Conservation (phyloP, 768 basidiomycete species). For the Pulveroboletus sp. region DNA sequence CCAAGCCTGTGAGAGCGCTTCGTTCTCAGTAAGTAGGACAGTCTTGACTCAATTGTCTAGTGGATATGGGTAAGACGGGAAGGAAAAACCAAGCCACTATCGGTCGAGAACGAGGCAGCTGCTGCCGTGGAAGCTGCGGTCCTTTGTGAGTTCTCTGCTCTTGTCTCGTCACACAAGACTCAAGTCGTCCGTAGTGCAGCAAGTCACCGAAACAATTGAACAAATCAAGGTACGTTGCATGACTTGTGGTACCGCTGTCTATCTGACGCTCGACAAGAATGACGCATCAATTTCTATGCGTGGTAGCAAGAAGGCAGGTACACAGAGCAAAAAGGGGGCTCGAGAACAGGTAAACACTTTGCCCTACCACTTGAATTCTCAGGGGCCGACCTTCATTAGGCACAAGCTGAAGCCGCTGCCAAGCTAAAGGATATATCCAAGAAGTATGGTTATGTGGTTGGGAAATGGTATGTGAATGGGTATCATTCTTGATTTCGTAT, state of each 20-base stretch:
- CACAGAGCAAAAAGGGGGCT: slow-evolving; percentile 70
- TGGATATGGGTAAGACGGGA: slow-evolving; percentile 59
- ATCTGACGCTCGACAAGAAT: slow-evolving; percentile 38
- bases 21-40: background rate
- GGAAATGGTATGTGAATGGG: slow-evolving; percentile 55
- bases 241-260: background rate
- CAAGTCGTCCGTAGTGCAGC: slow-evolving; percentile 41
- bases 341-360: slow-evolving; percentile 52
- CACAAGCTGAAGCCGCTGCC: slow-evolving; percentile 53
- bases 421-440: slow-evolving; percentile 58
- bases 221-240: slow-evolving; percentile 46
- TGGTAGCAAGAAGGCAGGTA: slow-evolving; percentile 66
- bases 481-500: background rate
- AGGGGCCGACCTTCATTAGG: slow-evolving; percentile 33
- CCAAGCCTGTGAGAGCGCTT: slow-evolving; percentile 53
- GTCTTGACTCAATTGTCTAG: slow-evolving; percentile 28
- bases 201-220: slow-evolving; percentile 53
- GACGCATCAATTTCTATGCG: slow-evolving; percentile 62
- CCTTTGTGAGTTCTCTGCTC: slow-evolving; percentile 34
- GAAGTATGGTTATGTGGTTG: slow-evolving; percentile 48
- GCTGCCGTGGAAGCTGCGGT: slow-evolving; percentile 45
- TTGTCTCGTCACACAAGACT: background rate
- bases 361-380: background rate
- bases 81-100: slow-evolving; percentile 6
- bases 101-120: slow-evolving; percentile 8